These are phyloP conservation scores for Chytriomyces hyalinus DNA, from an alignment of 192 early-diverging fungal genomes.

Conservation along the genomic window DNA sequence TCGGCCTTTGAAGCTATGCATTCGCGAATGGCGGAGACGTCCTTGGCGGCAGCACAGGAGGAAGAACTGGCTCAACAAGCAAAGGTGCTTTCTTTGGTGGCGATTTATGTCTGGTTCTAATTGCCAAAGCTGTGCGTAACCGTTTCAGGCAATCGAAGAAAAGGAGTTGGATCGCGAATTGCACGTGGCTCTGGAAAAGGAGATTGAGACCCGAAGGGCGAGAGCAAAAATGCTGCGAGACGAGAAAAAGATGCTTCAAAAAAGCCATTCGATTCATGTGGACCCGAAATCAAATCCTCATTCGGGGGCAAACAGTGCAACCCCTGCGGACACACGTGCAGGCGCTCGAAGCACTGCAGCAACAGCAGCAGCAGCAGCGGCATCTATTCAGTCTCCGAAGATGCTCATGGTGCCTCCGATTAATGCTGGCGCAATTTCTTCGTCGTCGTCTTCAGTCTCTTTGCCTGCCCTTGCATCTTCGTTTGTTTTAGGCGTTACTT, in stretches of 20 bases:
- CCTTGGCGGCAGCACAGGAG: constrained; percentile 22
- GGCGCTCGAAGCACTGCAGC: background rate
- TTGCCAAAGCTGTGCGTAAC: too few relatives aligned
- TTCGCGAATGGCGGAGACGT: background rate
- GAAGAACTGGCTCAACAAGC: constrained; percentile 35
- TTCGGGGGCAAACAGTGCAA: background rate
- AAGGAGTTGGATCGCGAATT: constrained; percentile 35
- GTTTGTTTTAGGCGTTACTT: background rate
- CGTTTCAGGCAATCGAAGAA: background rate
- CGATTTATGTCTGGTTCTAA: constrained; percentile 8
- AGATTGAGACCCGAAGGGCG: constrained; percentile 34
- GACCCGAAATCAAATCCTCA: too few relatives aligned
- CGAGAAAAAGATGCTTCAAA: constrained; percentile 3
- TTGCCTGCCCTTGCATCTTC: background rate
- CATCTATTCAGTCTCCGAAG: background rate
- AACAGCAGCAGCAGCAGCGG: background rate
- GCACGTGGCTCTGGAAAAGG: constrained; percentile 35
- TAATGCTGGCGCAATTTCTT: constrained; percentile 15
- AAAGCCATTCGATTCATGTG: too few relatives aligned
- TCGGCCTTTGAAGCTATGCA: constrained; percentile 54
- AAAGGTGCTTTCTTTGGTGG: constrained; percentile 18
- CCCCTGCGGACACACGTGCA: background rate
- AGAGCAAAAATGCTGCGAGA: constrained; percentile 33
- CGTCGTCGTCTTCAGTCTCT: constrained; percentile 32
- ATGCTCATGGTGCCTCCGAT: background rate